Base-by-base conservation (phyloP, 345 rosid genomes). In the Euclidium syriacum region DNA sequence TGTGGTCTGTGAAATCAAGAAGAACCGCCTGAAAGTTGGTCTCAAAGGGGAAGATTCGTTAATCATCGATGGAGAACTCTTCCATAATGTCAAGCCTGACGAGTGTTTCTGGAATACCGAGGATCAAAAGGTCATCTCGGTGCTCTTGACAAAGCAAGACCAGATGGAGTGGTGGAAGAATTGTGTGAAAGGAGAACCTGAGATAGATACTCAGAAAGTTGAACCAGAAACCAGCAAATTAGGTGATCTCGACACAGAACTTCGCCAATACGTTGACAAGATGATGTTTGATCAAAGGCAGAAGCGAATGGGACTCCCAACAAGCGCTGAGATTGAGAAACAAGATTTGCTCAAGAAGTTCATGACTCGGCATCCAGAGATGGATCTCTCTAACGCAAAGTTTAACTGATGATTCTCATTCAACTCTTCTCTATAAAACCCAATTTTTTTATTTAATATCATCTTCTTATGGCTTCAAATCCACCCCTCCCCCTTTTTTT, bases 221-320 rank as follows among this genome's bases (percentile, higher is more conserved):
- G 97, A 94, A 58, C 97, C 91, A 30, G 97, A 89, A 78, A 87
- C 52, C 63, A 92, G 95, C 82, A 89, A 84, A 59, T 65, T 92
- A 4, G 65, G 83, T 43, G 97, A 92, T 79, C 77, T 89, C 10
- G 98, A 92, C 66, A 82, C 86, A 1, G 95, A 92, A 67, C 83
- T 90, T 18, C 73, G 96, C 14, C 77, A 72, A 19, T 75, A 86
- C 19, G 89, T 89, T 39, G 98, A 91, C 72, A 91, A 91, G 76
- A 86, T 86, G 98, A 82, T 89, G 98, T 92, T 87, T 69, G 95
- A 92, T 66, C 91, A 92, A 67, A 87, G 97, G 67, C 99, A 89
- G 52, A 92, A 92, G 75, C 67, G 81, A 15, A 85, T 87, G 97
- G 98, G 97, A 10, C 91, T 89, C 4, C 97, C 97, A 6, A 83